These are phyloP conservation scores for Pyricularia sp. DNA, from an alignment of 2,329 filamentous ascomycete species.

Conservation along the genomic window DNA sequence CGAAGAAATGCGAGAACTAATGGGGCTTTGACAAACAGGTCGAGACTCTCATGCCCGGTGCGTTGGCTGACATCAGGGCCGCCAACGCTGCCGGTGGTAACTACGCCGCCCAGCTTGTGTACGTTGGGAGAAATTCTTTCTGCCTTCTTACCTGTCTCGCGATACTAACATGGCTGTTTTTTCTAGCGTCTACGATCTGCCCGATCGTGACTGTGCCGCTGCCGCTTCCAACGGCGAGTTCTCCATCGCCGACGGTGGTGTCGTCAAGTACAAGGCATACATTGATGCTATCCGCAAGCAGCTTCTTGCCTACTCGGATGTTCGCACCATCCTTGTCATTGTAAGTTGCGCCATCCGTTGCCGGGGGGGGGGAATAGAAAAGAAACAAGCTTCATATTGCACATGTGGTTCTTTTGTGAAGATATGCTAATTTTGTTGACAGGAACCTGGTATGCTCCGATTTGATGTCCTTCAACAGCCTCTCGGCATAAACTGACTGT, in stretches of 20 bases:
- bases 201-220: constrained; percentile 44
- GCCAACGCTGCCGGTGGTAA: constrained; percentile 23
- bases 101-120: constrained; percentile 35
- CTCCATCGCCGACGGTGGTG: constrained; percentile 33
- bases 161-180: not conserved
- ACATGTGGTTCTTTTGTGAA: not conserved
- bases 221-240: constrained; percentile 44
- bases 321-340: constrained; percentile 30
- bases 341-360: constrained; percentile 16
- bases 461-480: not conserved
- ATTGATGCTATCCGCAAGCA: constrained; percentile 34
- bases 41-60: constrained; percentile 24
- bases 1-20: too few species aligned
- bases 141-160: too few species aligned
- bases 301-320: constrained; percentile 27
- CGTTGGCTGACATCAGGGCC: constrained; percentile 25
- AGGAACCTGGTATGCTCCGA: not conserved
- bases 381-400: not conserved
- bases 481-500: not conserved
- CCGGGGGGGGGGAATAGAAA: too few species aligned
- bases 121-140: not conserved
- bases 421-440: not conserved
- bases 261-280: constrained; percentile 41
- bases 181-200: constrained; percentile 34
- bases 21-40: not conserved